These are phyloP conservation scores for Claviceps maximensis DNA, from an alignment of 2,329 filamentous ascomycete species.

Conservation along the genomic window DNA sequence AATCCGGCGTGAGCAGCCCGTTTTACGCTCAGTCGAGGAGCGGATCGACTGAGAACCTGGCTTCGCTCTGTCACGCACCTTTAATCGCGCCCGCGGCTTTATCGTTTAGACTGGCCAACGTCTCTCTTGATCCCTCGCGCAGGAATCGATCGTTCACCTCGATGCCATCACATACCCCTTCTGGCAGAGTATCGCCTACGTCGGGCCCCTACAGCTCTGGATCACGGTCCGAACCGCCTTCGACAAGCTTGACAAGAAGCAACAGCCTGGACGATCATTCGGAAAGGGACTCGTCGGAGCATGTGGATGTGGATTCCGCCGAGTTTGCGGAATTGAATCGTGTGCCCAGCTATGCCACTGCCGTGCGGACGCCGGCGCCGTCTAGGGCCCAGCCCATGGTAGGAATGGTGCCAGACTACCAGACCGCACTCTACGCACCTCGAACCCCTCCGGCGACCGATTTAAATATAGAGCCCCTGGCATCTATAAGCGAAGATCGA, in stretches of 20 bases:
- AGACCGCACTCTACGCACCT: constrained; percentile 43
- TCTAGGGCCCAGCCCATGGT: constrained; percentile 35
- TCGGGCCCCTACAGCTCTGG: constrained; percentile 22
- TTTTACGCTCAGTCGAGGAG: constrained; percentile 58
- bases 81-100: constrained; percentile 36
- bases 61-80: constrained; percentile 28
- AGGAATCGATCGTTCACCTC: constrained; percentile 34
- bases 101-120: constrained; percentile 56
- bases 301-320: constrained; percentile 41
- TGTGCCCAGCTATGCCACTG: constrained; percentile 66
- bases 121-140: constrained; percentile 38
- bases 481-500: constrained; percentile 20
- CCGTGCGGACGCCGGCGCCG: constrained; percentile 50
- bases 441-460: constrained; percentile 30
- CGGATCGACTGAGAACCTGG: constrained; percentile 69
- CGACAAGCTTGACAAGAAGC: constrained; percentile 36
- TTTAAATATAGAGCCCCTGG: constrained; percentile 14
- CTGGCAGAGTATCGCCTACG: constrained; percentile 31
- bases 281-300: constrained; percentile 41
- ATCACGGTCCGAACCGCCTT: constrained; percentile 29
- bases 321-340: constrained; percentile 55
- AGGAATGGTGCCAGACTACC: constrained; percentile 50
- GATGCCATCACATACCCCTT: constrained; percentile 26
- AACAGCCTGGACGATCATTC: constrained; percentile 39
- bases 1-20: constrained; percentile 69